Evolutionary conservation across 805 yeast species (phyloP).

Genomic region (Yarrowia sp.): DNA sequence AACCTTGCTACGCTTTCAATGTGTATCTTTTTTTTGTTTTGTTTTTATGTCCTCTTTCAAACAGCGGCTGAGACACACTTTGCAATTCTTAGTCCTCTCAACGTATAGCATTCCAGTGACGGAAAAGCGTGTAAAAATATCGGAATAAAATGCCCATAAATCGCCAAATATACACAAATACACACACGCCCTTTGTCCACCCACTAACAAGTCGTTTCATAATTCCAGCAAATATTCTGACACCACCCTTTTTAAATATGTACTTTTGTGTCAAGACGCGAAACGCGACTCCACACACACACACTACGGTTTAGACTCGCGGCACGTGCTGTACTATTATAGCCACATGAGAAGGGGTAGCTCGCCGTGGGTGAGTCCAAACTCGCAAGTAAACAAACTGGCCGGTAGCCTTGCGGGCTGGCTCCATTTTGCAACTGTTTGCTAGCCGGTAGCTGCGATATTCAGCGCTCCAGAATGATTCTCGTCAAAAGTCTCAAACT

Average conservation of each 20-base stretch:
- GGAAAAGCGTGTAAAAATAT: too few relatives aligned
- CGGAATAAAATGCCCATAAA: too few relatives aligned
- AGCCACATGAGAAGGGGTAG: neutral
- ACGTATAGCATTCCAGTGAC: neutral
- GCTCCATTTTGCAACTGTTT: too few relatives aligned
- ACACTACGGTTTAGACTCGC: neutral
- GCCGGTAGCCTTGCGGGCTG: too few relatives aligned
- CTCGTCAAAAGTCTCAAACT: too few relatives aligned
- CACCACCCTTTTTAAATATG: neutral
- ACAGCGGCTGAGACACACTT: constrained; percentile 15
- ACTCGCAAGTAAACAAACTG: neutral
- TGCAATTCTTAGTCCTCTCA: neutral
- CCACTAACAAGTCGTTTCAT: too few relatives aligned
- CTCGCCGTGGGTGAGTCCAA: too few relatives aligned
- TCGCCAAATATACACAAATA: too few relatives aligned
- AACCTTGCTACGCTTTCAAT: neutral
- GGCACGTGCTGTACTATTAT: constrained; percentile 21
- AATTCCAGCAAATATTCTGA: too few relatives aligned
- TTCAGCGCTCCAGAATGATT: too few relatives aligned
- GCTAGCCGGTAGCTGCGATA: neutral
- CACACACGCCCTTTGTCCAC: too few relatives aligned
- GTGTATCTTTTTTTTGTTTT: constrained; percentile 4
- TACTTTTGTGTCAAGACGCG: constrained; percentile 22
- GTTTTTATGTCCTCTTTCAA: constrained; percentile 20
- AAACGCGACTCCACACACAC: neutral